Evolutionary conservation across 768 basidiomycete species (phyloP), one percentile per base, ranked within the genome.

Genomic region (Polyporus arcularius): DNA sequence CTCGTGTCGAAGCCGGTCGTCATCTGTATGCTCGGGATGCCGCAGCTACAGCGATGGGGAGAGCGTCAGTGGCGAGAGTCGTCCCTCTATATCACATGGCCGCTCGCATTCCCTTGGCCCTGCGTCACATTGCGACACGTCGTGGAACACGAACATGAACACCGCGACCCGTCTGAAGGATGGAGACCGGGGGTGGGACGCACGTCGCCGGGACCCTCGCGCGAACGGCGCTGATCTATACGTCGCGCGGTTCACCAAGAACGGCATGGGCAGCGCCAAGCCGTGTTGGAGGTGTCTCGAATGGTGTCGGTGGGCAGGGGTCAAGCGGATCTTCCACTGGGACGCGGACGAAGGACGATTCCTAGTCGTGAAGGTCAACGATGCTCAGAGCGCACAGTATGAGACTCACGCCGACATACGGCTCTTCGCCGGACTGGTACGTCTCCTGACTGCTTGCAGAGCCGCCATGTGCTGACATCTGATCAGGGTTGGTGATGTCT

Each of bases 241-340:
- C 53, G 82, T 85, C 41, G 81, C 77, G 16, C 76, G 83, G 14
- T 72, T 80, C 55, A 81, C 77, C 16, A 82, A 80, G 68, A 71
- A 71, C 26, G 83, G 81, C n/a, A 70, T 79, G 69, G 82, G 81
- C n/a, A 72, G 71, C 52, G 79, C 82, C 14, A 76, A 75, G 67
- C 84, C 83, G 38, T 85, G 83, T 67, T 83, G 82, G 79, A 71
- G 83, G 45, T 85, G 84, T 57, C 58, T 85, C 35, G 78, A 81
- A 56, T 85, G 82, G 82, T 85, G 81, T 64, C 71, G 73, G 46
- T 85, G 83, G 83, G 81, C 82, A 21, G 83, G 83, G 0, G 77
- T 85, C 60, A 82, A 79, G 70, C 77, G 83, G 42, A 78, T 85
- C 43, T 85, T 83, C 63, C 79, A 84, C 62, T 84, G 81, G 79